These are phyloP conservation scores for Mycena citricolor DNA, from an alignment of 1,284 basidiomycete genomes.

Conservation along the genomic window DNA sequence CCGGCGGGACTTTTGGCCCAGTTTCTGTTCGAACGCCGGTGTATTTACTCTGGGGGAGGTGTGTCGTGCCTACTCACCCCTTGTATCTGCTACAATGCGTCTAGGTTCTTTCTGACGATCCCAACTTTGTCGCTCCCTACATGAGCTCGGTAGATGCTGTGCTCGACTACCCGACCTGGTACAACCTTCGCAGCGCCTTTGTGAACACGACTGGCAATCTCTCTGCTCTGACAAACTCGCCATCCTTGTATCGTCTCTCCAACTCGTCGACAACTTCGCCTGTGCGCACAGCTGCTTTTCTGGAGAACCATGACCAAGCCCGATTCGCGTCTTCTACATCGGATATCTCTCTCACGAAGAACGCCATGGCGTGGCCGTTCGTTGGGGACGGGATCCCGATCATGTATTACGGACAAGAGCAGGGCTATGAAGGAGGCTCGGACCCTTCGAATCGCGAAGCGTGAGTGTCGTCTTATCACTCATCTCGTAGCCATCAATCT, in stretches of 20 bases:
- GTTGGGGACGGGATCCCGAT: constrained; percentile 64
- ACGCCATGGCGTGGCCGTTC: constrained; percentile 50
- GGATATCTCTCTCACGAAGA: constrained; percentile 49
- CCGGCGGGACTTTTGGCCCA: constrained; percentile 59
- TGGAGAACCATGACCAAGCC: constrained; percentile 81
- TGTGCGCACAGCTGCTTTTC: constrained; percentile 64
- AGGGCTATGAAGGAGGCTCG: constrained; percentile 53
- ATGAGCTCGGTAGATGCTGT: constrained; percentile 50
- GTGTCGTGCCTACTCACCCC: constrained; percentile 2
- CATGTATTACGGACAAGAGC: constrained; percentile 75
- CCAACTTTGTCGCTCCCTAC: constrained; percentile 40
- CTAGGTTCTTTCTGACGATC: constrained; percentile 41
- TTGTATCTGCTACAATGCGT: background rate
- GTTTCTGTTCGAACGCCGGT: constrained; percentile 61
- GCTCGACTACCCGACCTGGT: constrained; percentile 70
- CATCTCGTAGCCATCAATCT: background rate
- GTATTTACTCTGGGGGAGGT: constrained; percentile 83
- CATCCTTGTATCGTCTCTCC: no score
- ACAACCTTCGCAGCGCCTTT: constrained; percentile 60
- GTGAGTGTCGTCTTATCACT: constrained; percentile 35
- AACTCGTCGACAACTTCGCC: background rate
- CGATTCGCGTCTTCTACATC: constrained; percentile 56
- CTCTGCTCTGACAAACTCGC: constrained; percentile 45
- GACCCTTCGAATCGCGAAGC: constrained; percentile 66
- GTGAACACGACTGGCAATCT: constrained; percentile 51